Evolutionary conservation across 257 asterid genomes (phyloP).

Genomic region (Echites panduratus): DNA sequence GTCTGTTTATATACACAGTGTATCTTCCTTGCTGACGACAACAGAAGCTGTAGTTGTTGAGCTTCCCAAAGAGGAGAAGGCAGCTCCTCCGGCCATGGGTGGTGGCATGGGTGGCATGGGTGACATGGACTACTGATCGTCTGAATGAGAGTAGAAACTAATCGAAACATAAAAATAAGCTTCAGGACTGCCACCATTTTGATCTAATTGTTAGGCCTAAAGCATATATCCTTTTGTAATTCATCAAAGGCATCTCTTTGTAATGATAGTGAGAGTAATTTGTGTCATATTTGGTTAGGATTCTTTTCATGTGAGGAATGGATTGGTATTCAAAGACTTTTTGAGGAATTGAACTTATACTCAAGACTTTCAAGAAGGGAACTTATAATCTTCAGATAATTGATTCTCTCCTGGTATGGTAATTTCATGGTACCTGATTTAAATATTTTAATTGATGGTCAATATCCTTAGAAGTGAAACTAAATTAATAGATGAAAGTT

Average conservation of each 20-base stretch:
- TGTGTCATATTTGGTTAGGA: constrained; percentile 7
- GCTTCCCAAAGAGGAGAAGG: constrained; percentile 66
- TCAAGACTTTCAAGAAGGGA: no score
- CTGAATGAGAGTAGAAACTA: background rate
- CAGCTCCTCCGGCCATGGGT: constrained; percentile 61
- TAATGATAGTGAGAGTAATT: constrained; percentile 12
- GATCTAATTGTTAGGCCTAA: background rate
- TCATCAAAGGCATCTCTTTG: constrained; percentile 14
- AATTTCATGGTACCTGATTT: no score
- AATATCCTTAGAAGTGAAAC: no score
- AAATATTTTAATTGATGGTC: no score
- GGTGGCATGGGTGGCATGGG: constrained; percentile 89
- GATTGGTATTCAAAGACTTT: no score
- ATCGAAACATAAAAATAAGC: constrained; percentile 9
- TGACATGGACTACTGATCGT: constrained; percentile 63
- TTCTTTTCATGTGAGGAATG: no score
- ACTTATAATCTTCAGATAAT: no score
- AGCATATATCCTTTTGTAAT: background rate
- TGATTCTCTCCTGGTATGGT: no score
- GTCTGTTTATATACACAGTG: constrained; percentile 38
- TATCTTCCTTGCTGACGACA: constrained; percentile 80
- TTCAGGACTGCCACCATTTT: background rate
- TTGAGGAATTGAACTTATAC: no score
- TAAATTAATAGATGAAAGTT: no score
- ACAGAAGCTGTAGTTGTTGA: constrained; percentile 87